Conservation (phyloP, 208 protist genomes). For the Trypanosoma rangeli region DNA sequence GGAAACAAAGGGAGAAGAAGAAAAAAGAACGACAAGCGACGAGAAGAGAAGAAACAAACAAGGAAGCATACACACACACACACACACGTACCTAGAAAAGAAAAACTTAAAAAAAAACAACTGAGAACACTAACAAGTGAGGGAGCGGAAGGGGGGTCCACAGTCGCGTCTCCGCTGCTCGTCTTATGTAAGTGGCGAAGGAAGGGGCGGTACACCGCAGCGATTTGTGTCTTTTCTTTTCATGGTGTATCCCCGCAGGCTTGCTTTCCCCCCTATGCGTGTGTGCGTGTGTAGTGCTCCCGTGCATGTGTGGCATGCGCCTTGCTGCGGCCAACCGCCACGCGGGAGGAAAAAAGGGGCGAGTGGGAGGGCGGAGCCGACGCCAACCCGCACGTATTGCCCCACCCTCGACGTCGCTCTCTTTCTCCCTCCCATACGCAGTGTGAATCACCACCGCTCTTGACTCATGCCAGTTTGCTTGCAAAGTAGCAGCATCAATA, state of each 20-base stretch:
- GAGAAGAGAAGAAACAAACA: conserved; percentile 6
- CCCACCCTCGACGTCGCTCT: no score
- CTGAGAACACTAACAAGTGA: background rate
- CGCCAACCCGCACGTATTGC: no score
- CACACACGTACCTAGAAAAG: no score
- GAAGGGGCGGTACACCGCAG: background rate
- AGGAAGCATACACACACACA: background rate
- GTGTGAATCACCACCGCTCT: no score
- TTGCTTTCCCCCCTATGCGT: background rate
- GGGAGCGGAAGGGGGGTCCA: background rate
- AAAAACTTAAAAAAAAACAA: background rate
- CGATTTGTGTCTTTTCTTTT: conserved; percentile 1
- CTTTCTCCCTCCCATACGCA: no score
- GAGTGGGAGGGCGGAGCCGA: conserved; percentile 22
- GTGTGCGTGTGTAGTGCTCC: background rate
- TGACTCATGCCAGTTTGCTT: no score
- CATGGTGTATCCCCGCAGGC: background rate
- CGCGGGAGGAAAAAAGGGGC: conserved; percentile 14
- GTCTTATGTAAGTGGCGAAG: background rate
- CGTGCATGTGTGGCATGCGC: no score
- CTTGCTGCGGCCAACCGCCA: conserved; percentile 23
- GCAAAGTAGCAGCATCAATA: no score
- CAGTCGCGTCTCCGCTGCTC: background rate
- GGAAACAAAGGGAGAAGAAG: conserved; percentile 2
- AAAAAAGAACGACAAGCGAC: conserved; percentile 8